A percentile compares a stretch with the other conserved stretches of the same genome.
phyloP scores from a whole-genome alignment of 2,329 filamentous ascomycete genomes.

The Calonectria hawksworthii region DNA sequence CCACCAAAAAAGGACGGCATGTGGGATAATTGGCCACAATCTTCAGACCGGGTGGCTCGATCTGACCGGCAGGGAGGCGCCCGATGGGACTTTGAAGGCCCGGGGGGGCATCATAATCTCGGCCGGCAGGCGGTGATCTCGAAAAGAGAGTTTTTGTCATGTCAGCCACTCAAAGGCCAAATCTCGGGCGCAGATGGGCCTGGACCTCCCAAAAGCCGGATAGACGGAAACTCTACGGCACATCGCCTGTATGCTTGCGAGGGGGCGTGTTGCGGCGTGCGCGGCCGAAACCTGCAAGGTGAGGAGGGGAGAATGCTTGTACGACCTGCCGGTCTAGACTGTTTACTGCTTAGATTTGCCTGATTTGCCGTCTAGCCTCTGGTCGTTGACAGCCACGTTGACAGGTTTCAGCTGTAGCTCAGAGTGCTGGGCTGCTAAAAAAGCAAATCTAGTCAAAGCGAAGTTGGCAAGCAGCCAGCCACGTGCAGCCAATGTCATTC shows the following conservation, averaged over 20 bases:
- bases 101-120: neutral
- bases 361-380: neutral
- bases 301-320: neutral
- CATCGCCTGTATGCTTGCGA: neutral
- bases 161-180: neutral
- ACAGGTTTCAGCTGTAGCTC: neutral
- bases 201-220: neutral
- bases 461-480: neutral
- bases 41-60: neutral
- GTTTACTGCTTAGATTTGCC: neutral
- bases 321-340: neutral
- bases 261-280: neutral
- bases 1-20: neutral
- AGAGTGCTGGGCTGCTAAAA: neutral
- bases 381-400: neutral
- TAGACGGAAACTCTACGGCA: neutral
- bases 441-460: neutral
- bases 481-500: slow-evolving; percentile 1
- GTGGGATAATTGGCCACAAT: neutral
- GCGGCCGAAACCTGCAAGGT: neutral
- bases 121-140: neutral
- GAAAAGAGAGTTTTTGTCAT: neutral
- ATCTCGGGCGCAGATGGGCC: neutral
- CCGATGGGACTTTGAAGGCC: neutral
- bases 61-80: neutral